Evolutionary conservation across 305 asterid genomes (phyloP), one percentile per base, ranked within the genome.

Genomic region (Fraxinus sp.): DNA sequence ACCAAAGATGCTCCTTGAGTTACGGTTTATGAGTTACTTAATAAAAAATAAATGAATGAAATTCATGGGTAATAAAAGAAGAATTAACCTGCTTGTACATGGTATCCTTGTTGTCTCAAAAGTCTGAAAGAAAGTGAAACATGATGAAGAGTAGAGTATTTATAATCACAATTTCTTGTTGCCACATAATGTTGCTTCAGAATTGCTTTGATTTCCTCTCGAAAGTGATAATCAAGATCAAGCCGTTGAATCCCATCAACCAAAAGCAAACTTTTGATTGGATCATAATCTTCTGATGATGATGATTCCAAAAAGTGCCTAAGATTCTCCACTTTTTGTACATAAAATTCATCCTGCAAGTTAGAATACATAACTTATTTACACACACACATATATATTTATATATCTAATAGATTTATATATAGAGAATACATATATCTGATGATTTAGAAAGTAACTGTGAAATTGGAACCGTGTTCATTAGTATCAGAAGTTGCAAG

Each of bases 41-140:
- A 68, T 5, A 16, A 24, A 64, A 18, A 3, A 80, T 11, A 24
- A 16, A 13, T 18, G 70, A n/a, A 24, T 0, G 8, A 68, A 68
- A 5, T 26, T 26, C 14, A 8, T 49, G 32, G 43, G 43, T 32
- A 36, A 43, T 16, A 10, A 37, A 20, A 18, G 37, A 32, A 73
- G 18, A 36, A n/a, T 14, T 18, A 64, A 84, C 86, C 87, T 82
- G 84, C 57, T 5, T 77, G 46, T 3, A 91, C 88, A 20, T 75
- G 26, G 84, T 86, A 81, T 37, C 96, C 92, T 55, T 83, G 78
- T 78, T 89, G 93, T 81, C 96, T 82, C 32, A 89, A 46, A 1
- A 91, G 88, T 36, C 91, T 83, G 74, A 92, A 90, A 24, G 85
- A 89, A 35, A 92, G 93, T 3, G 93, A 83, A 83, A 82, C 85